Conservation (phyloP, 768 basidiomycete species). For the Pulveroboletus sp. region DNA sequence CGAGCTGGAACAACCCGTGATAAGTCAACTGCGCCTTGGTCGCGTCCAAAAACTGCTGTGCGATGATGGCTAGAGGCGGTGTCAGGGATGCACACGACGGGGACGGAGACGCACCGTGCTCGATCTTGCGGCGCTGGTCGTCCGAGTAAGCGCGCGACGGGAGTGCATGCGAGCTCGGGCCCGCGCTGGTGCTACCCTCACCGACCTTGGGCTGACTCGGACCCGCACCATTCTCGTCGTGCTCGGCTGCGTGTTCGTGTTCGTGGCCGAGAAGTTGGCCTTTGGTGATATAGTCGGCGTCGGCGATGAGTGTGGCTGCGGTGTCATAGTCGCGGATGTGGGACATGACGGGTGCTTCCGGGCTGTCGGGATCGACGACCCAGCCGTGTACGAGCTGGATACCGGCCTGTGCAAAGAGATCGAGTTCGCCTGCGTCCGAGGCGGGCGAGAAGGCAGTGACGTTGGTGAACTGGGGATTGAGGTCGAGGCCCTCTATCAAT, state of each 20-base stretch:
- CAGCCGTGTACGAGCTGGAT: constrained; percentile 88
- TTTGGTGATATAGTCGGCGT: constrained; percentile 71
- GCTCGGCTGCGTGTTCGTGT: constrained; percentile 27
- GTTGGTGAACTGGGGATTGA: constrained; percentile 81
- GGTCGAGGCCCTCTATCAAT: constrained; percentile 74
- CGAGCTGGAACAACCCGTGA: constrained; percentile 80
- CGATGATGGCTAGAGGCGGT: constrained; percentile 51
- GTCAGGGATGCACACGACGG: background rate
- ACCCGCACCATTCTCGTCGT: constrained; percentile 7
- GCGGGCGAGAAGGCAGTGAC: constrained; percentile 64
- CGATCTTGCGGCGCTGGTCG: constrained; percentile 60
- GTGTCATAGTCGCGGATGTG: constrained; percentile 67
- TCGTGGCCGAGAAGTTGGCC: constrained; percentile 53
- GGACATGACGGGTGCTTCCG: constrained; percentile 54
- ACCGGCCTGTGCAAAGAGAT: constrained; percentile 79
- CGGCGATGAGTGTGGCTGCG: constrained; percentile 71
- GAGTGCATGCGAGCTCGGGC: background rate
- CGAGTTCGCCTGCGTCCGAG: constrained; percentile 70
- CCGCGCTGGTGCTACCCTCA: background rate
- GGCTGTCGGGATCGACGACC: constrained; percentile 46
- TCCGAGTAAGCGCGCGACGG: constrained; percentile 35
- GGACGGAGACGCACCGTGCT: constrained; percentile 54
- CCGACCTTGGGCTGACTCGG: constrained; percentile 12
- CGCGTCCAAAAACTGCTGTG: constrained; percentile 65
- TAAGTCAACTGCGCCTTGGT: constrained; percentile 86